Conservation (phyloP, 805 yeast genomes). For the Metschnikowia shivogae region DNA sequence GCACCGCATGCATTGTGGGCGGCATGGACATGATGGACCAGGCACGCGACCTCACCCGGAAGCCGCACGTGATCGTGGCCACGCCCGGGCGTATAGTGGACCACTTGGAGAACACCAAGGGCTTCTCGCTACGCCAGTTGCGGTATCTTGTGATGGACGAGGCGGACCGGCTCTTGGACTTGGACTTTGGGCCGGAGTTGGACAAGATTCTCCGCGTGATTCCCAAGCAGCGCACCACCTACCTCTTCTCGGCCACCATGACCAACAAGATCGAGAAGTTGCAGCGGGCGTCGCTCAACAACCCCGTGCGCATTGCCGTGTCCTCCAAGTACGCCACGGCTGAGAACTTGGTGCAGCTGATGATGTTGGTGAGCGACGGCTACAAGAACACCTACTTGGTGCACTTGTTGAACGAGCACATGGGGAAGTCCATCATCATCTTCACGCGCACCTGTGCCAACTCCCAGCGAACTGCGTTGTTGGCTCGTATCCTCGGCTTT, state of each 20-base stretch:
- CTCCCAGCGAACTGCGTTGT: constrained; percentile 82
- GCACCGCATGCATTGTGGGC: constrained; percentile 86
- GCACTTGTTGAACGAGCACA: constrained; percentile 73
- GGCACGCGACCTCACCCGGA: constrained; percentile 87
- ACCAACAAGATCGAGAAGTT: constrained; percentile 91
- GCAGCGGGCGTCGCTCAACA: constrained; percentile 84
- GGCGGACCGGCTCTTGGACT: constrained; percentile 91
- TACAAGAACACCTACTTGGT: constrained; percentile 85
- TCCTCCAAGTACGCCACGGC: constrained; percentile 88
- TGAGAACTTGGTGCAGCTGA: constrained; percentile 82
- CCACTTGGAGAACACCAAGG: constrained; percentile 88
- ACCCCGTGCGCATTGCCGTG: constrained; percentile 90
- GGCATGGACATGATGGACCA: constrained; percentile 99
- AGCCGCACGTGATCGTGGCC: constrained; percentile 92
- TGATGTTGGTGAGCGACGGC: constrained; percentile 90
- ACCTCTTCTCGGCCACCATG: constrained; percentile 93
- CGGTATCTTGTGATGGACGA: constrained; percentile 91
- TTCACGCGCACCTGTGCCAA: constrained; percentile 95
- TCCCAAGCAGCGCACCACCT: constrained; percentile 81
- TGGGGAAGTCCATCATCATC: constrained; percentile 83
- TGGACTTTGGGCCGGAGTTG: constrained; percentile 94
- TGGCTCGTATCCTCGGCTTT: constrained; percentile 78
- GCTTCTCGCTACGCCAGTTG: constrained; percentile 74
- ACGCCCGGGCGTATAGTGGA: constrained; percentile 95
- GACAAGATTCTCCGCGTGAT: constrained; percentile 80